A percentile compares a stretch with the other conserved stretches of the same genome.
These are phyloP conservation scores for Backusella mclennaniae DNA, from an alignment of 192 early-diverging fungal species.

Conservation along the genomic window DNA sequence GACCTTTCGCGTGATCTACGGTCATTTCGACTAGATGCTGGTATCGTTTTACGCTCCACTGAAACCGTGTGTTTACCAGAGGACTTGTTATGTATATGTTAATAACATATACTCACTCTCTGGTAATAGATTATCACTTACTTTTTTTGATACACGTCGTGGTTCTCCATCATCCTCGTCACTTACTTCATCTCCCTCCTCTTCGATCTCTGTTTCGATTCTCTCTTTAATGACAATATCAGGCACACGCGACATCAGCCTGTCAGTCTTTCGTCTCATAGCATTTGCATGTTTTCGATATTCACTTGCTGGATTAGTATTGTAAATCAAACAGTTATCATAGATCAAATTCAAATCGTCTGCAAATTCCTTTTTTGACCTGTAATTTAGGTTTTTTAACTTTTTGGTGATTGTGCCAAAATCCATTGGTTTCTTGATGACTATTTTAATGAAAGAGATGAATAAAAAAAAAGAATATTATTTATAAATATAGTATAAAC, in stretches of 20 bases:
- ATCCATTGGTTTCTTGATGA: conserved; percentile 96
- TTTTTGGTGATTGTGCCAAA: conserved; percentile 86
- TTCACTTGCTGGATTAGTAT: conserved; percentile 79
- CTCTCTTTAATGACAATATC: conserved; percentile 61
- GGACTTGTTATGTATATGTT: not conserved
- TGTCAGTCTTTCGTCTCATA: conserved; percentile 74
- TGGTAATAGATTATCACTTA: not conserved
- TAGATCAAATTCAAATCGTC: conserved; percentile 88
- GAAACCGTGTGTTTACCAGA: not conserved
- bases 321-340: conserved; percentile 88
- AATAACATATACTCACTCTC: not conserved
- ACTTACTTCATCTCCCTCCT: conserved; percentile 59
- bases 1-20: not conserved
- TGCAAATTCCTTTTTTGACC: conserved; percentile 81
- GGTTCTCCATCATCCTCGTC: conserved; percentile 28
- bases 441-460: conserved; percentile 33
- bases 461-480: not conserved
- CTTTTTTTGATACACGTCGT: not conserved
- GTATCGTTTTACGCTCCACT: not conserved
- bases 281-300: conserved; percentile 80
- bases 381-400: conserved; percentile 73
- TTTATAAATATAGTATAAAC: conserved; percentile 12
- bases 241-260: conserved; percentile 74
- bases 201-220: conserved; percentile 53
- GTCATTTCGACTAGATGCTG: not conserved